Evolutionary conservation across 306 rosid genomes (phyloP), one percentile per base, ranked within the genome.

Genomic region (Sicyos edulis): DNA sequence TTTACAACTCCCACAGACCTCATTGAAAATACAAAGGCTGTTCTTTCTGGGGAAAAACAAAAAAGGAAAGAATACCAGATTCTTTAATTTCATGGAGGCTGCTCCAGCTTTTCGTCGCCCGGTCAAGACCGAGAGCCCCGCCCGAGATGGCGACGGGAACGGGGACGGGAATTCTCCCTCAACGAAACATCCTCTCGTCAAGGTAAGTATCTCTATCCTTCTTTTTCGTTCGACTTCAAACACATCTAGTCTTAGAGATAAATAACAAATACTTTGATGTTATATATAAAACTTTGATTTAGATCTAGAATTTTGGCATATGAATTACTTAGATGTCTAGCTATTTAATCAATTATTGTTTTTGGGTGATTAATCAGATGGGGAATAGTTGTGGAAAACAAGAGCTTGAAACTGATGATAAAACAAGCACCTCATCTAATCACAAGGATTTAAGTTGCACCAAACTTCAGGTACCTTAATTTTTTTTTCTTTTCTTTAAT

Each of bases 51-150:
- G 49, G 49, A 44, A 12, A 44, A 44, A 45, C 50, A 10, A 10
- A 45, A 14, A 22, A 26, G 15, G 42, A 0, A 51, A 70, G 24
- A 71, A 53, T 32, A 71, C 8, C 5, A 32, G 32, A 12, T 20
- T 14, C n/a, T n/a, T n/a, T n/a, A n/a, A 20, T 71, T 54, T 3
- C 15, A 71, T 71, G 75, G 75, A 71, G 54, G 47, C 67, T 60
- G 75, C 75, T 53, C 15, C 15, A 40, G 19, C 65, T 54, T 54
- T 71, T 12, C 37, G 65, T 53, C 53, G 22, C 20, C 13, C 3
- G 0, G 53, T 53, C 64, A 54, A 53, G 75, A 15, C 22, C 64
- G 75, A 54, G 32, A 42, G 54, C 4, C 22, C 75, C 0, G 8
- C 51, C 14, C 11, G 17, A 50, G 17, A 8, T n/a, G 37, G 34